Evolutionary conservation across 2,329 filamentous ascomycete genomes (phyloP), one percentile per base, ranked within the genome.

Genomic region (Clarireedia paspali): DNA sequence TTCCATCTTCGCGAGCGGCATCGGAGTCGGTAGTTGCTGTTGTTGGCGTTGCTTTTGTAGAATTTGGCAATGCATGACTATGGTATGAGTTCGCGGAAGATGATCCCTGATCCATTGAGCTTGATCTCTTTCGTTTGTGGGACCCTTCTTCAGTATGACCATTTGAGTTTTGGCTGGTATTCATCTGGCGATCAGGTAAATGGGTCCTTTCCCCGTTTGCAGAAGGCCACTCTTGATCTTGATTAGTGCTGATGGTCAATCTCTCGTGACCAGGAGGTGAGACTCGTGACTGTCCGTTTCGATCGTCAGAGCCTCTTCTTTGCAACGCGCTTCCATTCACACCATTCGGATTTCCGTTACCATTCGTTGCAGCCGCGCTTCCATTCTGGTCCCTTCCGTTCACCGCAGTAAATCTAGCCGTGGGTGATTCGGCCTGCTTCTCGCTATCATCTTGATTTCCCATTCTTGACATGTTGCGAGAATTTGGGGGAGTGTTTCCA

Each of bases 41-140:
- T 5, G 61, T 64, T 5, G 67, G 64, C 20, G 63, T 67, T 49
- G 66, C 60, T 45, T 73, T 66, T 63, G 73, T 64, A 58, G 67
- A 64, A 36, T 66, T 67, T 49, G 68, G 66, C 51, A 63, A 59
- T 36, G 64, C 70, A 54, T 71, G 67, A 50, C 63, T 70, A 57
- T 70, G 69, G 56, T 71, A 72, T n/a, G 67, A 67, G 58, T 63
- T 67, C 60, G 67, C 63, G 53, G 66, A 70, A 14, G 66, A 63
- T 36, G 66, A 65, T 27, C 60, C 63, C 42, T 66, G 70, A 55
- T 84, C 84, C 39, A 75, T 70, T 5, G 86, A 88, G 47, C 76
- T 73, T 6, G 88, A 89, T 58, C 88, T 81, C 70, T 90, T 92
- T 65, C 83, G 81, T 71, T 85, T 87, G 63, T 82, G 77, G 17